Base-by-base conservation (phyloP, 2,329 filamentous ascomycete species). In the Penicillium decumbens region DNA sequence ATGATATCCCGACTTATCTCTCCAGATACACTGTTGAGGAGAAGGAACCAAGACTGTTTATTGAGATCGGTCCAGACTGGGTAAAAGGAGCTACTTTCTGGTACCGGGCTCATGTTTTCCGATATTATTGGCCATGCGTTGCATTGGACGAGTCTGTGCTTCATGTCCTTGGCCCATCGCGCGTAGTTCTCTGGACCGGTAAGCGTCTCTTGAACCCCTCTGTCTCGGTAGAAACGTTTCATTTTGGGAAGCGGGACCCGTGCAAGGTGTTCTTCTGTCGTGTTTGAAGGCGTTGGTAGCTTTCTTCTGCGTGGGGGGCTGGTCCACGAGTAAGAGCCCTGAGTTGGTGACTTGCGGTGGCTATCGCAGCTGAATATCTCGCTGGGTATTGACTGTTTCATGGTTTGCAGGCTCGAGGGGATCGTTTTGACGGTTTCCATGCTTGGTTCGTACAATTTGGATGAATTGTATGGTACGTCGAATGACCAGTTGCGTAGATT, bases 121-220 rank as follows among this genome's bases (percentile, higher is more conserved):
- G 27, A 13, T 1, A 41, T 32, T 6, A 39, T 23, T 20, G 24
- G 43, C 32, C 33, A 35, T 9, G 12, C 33, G 8, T 25, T 32
- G 13, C 18, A 43, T 13, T 41, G 20, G 7, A 23, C 6, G 3
- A 45, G 23, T 7, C 23, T 28, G 20, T 35, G n/a, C 33, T 28
- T 15, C 42, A 46, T 52, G 9, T 27, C 27, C 27, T 20, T 15
- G 9, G 41, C 32, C 46, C 46, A 52, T 3, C 18, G 4, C 4
- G 40, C 27, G 7, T 49, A 49, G n/a, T 52, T 50, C 43, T 49
- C 50, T 1, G 50, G 42, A 1, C 50, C 43, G 6, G 44, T 41
- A 8, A 50, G 43, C 23, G 20, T 39, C 9, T 46, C 38, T 20
- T 45, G 12, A 10, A 46, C 6, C n/a, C 20, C 7, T 15, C 33